A percentile compares a stretch with the other conserved stretches of the same genome.
phyloP scores from a whole-genome alignment of 2,329 filamentous ascomycete genomes.

The Cladorrhinum sp. region DNA sequence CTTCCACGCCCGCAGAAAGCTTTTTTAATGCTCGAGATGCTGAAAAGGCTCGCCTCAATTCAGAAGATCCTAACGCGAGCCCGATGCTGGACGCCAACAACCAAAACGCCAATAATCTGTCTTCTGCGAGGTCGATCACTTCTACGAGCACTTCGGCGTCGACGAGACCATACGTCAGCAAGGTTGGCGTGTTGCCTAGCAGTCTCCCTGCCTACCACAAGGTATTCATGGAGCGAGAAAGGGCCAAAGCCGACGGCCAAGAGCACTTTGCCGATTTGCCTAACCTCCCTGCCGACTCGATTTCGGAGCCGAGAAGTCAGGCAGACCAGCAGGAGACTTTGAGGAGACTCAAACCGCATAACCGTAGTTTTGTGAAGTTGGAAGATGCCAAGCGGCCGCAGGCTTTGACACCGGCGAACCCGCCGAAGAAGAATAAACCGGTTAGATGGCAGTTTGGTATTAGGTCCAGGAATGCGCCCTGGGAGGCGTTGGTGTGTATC shows the following conservation, averaged over 20 bases:
- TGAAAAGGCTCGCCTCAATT: conserved; percentile 40
- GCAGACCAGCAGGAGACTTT: conserved; percentile 80
- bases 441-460: conserved; percentile 99
- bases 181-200: conserved; percentile 86
- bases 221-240: conserved; percentile 77
- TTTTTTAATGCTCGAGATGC: conserved; percentile 46
- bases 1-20: conserved; percentile 45
- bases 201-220: conserved; percentile 88
- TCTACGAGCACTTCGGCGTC: conserved; percentile 48
- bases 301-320: conserved; percentile 52
- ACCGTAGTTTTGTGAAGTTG: conserved; percentile 65
- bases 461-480: conserved; percentile 86
- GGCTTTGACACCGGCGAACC: conserved; percentile 60
- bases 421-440: conserved; percentile 70
- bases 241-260: conserved; percentile 47
- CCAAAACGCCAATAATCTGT: conserved; percentile 24
- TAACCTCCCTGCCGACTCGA: conserved; percentile 48
- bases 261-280: conserved; percentile 41
- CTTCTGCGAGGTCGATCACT: conserved; percentile 52
- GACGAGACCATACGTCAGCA: conserved; percentile 66
- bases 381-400: conserved; percentile 63
- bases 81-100: conserved; percentile 53
- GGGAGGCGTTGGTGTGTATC: conserved; percentile 91
- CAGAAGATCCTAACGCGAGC: conserved; percentile 34
- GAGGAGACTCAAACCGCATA: conserved; percentile 80